Evolutionary conservation across 495 filamentous ascomycete species (phyloP).

Genomic region (Tuber magnatum): DNA sequence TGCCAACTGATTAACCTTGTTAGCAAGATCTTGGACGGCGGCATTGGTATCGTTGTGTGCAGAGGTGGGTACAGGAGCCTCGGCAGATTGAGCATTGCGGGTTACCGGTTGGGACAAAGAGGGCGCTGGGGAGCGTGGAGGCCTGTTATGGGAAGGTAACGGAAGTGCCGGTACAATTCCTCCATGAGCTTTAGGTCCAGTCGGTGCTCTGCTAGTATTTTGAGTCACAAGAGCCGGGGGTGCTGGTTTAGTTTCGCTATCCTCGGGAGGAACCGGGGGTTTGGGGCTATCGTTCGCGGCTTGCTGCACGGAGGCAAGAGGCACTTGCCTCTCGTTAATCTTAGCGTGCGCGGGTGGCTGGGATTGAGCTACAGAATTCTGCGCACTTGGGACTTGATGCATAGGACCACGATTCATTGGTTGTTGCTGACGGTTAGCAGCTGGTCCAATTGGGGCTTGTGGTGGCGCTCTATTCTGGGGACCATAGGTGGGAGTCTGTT

Average conservation of each 20-base stretch:
- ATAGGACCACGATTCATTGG: conserved; percentile 23
- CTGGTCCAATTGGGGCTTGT: conserved; percentile 52
- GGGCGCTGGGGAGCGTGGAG: conserved; percentile 41
- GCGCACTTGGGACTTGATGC: conserved; percentile 22
- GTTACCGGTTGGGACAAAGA: conserved; percentile 39
- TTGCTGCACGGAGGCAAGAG: conserved; percentile 33
- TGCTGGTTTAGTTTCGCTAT: conserved; percentile 61
- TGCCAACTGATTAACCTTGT: conserved; percentile 81
- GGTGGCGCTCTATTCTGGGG: conserved; percentile 47
- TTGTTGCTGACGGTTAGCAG: conserved; percentile 41
- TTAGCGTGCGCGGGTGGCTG: conserved; percentile 34
- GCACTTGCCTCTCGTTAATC: conserved; percentile 43
- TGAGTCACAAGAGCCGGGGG: conserved; percentile 45
- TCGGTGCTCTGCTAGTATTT: conserved; percentile 46
- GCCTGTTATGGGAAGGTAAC: conserved; percentile 34
- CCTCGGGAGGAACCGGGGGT: conserved; percentile 47
- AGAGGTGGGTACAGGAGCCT: conserved; percentile 35
- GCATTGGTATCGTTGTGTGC: conserved; percentile 37
- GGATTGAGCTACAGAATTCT: conserved; percentile 38
- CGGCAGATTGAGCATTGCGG: conserved; percentile 37
- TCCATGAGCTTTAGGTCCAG: conserved; percentile 58
- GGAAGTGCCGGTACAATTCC: conserved; percentile 67
- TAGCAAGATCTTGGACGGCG: conserved; percentile 68
- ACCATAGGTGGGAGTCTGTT: conserved; percentile 17
- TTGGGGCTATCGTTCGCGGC: conserved; percentile 19